Evolutionary conservation across 2,329 filamentous ascomycete genomes (phyloP).

Genomic region (Sporothrix euskadiensis): DNA sequence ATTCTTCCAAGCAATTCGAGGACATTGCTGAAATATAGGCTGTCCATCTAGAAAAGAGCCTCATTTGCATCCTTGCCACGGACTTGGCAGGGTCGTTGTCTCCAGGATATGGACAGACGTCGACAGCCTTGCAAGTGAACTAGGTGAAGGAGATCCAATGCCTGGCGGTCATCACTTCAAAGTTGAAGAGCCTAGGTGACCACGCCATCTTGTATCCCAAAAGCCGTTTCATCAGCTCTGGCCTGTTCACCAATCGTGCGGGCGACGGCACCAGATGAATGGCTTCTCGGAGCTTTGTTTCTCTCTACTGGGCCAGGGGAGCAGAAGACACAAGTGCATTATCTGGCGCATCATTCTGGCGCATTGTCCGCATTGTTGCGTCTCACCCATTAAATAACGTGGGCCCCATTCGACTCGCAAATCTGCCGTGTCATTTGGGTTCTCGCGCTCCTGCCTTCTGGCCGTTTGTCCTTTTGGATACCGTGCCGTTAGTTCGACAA

Average conservation of each 20-base stretch:
- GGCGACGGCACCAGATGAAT: not conserved
- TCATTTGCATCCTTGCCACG: not conserved
- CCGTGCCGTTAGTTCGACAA: constrained; percentile 5
- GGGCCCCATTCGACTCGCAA: not conserved
- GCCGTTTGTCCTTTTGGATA: not conserved
- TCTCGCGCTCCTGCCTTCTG: not conserved
- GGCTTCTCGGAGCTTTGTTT: not conserved
- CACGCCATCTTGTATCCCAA: not conserved
- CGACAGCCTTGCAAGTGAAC: not conserved
- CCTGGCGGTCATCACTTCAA: too few species aligned
- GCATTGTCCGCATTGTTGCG: too few species aligned
- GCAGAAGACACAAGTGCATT: not conserved
- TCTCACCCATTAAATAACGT: too few species aligned
- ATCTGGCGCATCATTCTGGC: not conserved
- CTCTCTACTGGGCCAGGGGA: not conserved
- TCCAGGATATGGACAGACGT: not conserved
- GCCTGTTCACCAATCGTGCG: not conserved
- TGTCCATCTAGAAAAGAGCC: not conserved
- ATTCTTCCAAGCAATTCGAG: not conserved
- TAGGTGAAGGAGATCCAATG: not conserved
- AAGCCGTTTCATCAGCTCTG: constrained; percentile 7
- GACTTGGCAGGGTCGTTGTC: not conserved
- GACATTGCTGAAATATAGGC: not conserved
- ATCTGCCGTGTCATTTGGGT: not conserved
- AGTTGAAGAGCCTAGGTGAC: not conserved